Evolutionary conservation across 2,329 filamentous ascomycete species (phyloP), one percentile per base, ranked within the genome.

Genomic region (Graphilbum sp.): DNA sequence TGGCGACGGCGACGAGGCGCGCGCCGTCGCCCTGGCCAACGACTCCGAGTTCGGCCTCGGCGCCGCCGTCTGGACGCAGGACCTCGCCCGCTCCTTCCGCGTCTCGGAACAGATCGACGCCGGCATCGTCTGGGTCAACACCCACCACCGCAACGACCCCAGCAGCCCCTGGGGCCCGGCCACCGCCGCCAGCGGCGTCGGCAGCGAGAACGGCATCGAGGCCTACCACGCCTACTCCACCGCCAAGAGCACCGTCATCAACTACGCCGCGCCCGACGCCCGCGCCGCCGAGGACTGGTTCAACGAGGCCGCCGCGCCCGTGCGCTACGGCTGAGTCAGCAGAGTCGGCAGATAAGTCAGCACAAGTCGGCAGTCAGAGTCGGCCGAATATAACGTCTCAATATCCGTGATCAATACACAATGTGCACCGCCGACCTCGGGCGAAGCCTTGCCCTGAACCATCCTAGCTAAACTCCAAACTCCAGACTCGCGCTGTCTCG

Each of bases 21-120:
- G 86, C 36, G 81, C 74, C 32, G 67, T 88, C 49, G 60, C 62
- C 38, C 60, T 82, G 34, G 81, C 75, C 42, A 88, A 90, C 64
- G 66, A 72, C 57, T 80, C 71, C 50, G 78, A 67, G 44, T 88
- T 84, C 55, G 81, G 80, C 44, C 69, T 90, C 21, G 82, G 81
- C 38, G 79, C 81, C 19, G 80, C 75, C 20, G 64, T 88, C 17
- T 83, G 85, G 73, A 88, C 82, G 23, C 69, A 61, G 45, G 76
- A 85, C 56, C 62, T 87, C 52, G 74, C 77, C 54, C 80, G 75
- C 34, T 79, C 79, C 41, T 69, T 85, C 51, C 69, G 80, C 29
- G 76, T 86, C 3, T 74, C 79, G 37, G 79, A 83, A 51, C 65
- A 65, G 33, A 66, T 88, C 46, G 67, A 73, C 45, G 78, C 81